Conservation (phyloP, 768 basidiomycete species). For the Termitomyces bulborhizus region DNA sequence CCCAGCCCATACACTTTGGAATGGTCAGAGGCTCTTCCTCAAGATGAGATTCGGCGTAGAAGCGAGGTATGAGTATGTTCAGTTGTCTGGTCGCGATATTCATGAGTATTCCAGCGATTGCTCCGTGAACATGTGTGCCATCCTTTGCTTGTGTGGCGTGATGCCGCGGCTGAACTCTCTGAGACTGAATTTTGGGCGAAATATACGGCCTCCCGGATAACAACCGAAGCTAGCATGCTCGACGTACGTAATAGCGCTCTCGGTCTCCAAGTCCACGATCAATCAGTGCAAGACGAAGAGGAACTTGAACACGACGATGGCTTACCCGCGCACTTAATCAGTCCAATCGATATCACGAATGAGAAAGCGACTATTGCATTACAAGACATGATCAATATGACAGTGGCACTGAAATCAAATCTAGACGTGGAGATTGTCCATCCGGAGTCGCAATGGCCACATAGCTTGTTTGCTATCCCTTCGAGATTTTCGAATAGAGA, state of each 20-base stretch:
- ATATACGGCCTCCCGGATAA: conserved; percentile 54
- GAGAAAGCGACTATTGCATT: conserved; percentile 48
- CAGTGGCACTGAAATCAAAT: conserved; percentile 68
- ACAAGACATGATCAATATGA: conserved; percentile 70
- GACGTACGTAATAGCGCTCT: conserved; percentile 51
- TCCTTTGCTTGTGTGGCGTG: conserved; percentile 62
- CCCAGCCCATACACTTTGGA: conserved; percentile 57
- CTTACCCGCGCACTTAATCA: conserved; percentile 24
- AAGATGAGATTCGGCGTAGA: conserved; percentile 62
- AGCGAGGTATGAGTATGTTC: conserved; percentile 48
- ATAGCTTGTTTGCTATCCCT: conserved; percentile 32
- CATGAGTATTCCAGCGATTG: conserved; percentile 40
- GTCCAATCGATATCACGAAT: conserved; percentile 29
- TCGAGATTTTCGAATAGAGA: conserved; percentile 16
- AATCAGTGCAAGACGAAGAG: not conserved
- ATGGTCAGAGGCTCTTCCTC: conserved; percentile 69
- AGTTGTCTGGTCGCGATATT: not conserved
- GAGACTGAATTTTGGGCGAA: conserved; percentile 63
- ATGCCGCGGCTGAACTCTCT: conserved; percentile 56
- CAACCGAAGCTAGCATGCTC: conserved; percentile 65
- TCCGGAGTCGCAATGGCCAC: conserved; percentile 47
- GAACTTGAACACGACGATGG: conserved; percentile 5
- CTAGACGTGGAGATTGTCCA: conserved; percentile 55
- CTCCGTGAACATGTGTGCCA: conserved; percentile 71
- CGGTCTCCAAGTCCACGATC: conserved; percentile 34